Evolutionary conservation across 192 early-diverging fungal genomes (phyloP), one percentile per base, ranked within the genome.

Genomic region (Gryganskiella cystojenkinii): DNA sequence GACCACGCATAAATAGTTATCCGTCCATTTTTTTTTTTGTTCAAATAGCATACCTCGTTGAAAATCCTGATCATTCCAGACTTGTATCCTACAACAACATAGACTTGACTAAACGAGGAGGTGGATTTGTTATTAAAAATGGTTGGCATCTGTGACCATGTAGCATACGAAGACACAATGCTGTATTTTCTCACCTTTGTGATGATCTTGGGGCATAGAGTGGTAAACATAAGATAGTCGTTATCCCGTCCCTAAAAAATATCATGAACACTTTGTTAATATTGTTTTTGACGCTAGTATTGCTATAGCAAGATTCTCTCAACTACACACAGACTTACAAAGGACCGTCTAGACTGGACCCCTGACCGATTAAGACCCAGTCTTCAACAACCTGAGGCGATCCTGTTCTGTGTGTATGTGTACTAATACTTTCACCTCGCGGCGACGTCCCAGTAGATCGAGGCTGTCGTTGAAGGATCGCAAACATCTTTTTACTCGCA

Each of bases 31-130:
- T 31, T 31, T 53, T 0, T 5, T 25, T 28, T 53, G 52, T 54
- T 1, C 52, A 24, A 10, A 25, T 4, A 34, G 55, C 34, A 20
- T 70, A 83, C 86, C 59, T 84, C 79, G 49, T 84, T 81, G 63
- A 87, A 87, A 15, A 87, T 80, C 33, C 81, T 58, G 20, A 87
- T 69, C 82, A 82, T 85, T 8, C 86, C 86, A n/a, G 84, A 84
- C 45, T 73, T 85, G 64, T 87, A 87, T 4, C 86, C 86, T 42
- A 82, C 63, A 45, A 87, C 81, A 17, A 85, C 70, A 56, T 81
- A 87, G 5, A 84, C 74, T 51, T 87, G 82, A 37, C 84, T 85
- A 61, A 14, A 27, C n/a, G n/a, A n/a, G n/a, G n/a, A n/a, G n/a
- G n/a, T n/a, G n/a, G n/a, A n/a, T n/a, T n/a, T n/a, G n/a, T n/a